Evolutionary conservation across 2,329 filamentous ascomycete species (phyloP).

Genomic region (Colletotrichum musae): DNA sequence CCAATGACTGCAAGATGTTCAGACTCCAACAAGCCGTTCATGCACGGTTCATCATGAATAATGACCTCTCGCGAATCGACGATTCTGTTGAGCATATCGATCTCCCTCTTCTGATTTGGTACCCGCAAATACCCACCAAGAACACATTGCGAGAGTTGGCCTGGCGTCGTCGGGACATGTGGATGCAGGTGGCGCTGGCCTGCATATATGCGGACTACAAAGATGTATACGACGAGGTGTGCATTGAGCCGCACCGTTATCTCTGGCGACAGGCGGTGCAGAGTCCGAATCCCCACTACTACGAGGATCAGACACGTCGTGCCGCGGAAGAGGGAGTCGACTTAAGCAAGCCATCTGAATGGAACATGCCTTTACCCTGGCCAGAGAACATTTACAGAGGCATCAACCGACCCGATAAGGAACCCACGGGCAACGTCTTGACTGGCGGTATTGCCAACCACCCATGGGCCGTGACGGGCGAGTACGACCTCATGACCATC

Average conservation of each 20-base stretch:
- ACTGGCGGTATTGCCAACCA: background rate
- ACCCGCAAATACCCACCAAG: background rate
- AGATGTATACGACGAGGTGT: background rate
- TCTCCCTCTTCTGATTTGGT: constrained; percentile 2
- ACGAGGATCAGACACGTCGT: background rate
- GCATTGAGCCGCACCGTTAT: too few species aligned
- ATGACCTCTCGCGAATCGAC: constrained; percentile 45
- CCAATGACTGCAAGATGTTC: accelerated
- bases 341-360: background rate
- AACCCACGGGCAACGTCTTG: background rate
- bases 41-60: constrained; percentile 51
- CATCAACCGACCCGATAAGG: background rate
- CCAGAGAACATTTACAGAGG: background rate
- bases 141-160: constrained; percentile 14
- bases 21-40: constrained; percentile 41
- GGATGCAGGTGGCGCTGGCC: background rate
- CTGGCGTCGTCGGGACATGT: background rate
- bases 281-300: background rate
- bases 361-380: background rate
- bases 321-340: background rate
- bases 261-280: constrained; percentile 9
- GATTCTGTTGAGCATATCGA: background rate
- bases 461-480: background rate
- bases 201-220: constrained; percentile 12
- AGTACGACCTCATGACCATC: background rate